Evolutionary conservation across 2,329 filamentous ascomycete genomes (phyloP), one percentile per base, ranked within the genome.

Genomic region (Rosellinia necatrix): DNA sequence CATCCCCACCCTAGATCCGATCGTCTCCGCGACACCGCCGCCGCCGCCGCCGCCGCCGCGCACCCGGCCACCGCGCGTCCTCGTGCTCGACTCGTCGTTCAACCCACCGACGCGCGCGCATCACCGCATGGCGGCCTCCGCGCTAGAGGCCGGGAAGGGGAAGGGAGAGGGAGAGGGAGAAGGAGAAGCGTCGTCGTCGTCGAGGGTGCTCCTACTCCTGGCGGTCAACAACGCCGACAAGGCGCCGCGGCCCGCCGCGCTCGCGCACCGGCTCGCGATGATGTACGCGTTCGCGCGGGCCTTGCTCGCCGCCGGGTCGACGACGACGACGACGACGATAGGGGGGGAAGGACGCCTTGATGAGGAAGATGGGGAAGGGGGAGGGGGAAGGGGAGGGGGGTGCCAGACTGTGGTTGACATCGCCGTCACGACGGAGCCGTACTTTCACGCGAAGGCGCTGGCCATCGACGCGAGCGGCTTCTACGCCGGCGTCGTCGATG

Each of bases 381-480:
- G 13, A n/a, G 10, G 17, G 2, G 48, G 13, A 2, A 30, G 15
- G 6, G 19, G 10, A 29, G 38, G 27, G 22, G 37, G 21, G 7
- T 59, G 58, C 35, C 59, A 71, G 0, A 71, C 74, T 24, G 72
- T 86, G 4, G n/a, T n/a, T n/a, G 89, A 92, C 62, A 80, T 93
- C 32, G 89, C 80, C 1, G 78, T 94, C 1, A 91, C 88, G 0
- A 88, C 81, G 30, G 78, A 82, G 65, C 87, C 90, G 0, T 92
- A 87, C 68, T 94, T 93, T 65, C 83, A 84, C 55, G 85, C 87
- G 66, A 93, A 93, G 73, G 83, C 84, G 6, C 63, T 67, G 10
- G 84, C 83, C 1, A 84, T 92, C 24, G 74, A 77, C 0, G 66
- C 70, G 7, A 70, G 71, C 0, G 74, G 75, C 0, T 74, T 76